These are phyloP conservation scores for Esteya vermicola DNA, from an alignment of 2,329 filamentous ascomycete genomes.

Conservation along the genomic window DNA sequence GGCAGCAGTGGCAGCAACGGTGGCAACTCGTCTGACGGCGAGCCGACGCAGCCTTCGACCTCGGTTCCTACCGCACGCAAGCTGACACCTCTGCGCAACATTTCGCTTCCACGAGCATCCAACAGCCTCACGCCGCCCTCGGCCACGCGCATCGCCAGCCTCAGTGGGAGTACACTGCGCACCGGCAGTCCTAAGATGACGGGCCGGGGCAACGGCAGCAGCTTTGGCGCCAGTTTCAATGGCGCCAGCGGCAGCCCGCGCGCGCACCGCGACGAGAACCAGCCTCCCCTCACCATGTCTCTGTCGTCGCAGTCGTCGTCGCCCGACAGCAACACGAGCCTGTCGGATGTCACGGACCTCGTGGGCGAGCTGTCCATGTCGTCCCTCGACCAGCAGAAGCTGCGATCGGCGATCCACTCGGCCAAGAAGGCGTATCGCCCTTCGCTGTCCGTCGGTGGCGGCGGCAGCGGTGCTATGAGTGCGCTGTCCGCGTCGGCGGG, in stretches of 20 bases:
- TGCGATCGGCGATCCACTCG: conserved; percentile 39
- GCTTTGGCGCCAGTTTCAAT: background rate
- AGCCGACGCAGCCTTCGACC: conserved; percentile 12
- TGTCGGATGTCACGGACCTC: conserved; percentile 2
- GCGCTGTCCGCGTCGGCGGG: background rate
- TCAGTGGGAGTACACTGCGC: conserved; percentile 8
- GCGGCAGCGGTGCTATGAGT: background rate
- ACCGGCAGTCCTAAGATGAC: background rate
- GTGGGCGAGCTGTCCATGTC: conserved; percentile 16
- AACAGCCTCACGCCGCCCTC: conserved; percentile 33
- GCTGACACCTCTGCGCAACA: conserved; percentile 30
- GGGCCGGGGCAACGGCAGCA: background rate
- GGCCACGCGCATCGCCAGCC: conserved; percentile 15
- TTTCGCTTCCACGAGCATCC: conserved; percentile 32
- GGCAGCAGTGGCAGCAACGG: background rate
- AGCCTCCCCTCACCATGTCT: conserved; percentile 20
- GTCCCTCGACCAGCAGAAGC: conserved; percentile 36
- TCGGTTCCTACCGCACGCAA: conserved; percentile 9
- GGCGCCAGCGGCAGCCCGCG: conserved; percentile 1
- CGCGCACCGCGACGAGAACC: conserved; percentile 35
- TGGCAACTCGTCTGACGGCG: background rate
- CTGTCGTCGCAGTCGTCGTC: conserved; percentile 6
- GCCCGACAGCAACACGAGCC: background rate
- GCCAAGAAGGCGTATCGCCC: conserved; percentile 30
- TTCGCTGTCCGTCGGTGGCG: conserved; percentile 18